Conservation (phyloP, 192 early-diverging fungal genomes). For the Linnemannia elongata region DNA sequence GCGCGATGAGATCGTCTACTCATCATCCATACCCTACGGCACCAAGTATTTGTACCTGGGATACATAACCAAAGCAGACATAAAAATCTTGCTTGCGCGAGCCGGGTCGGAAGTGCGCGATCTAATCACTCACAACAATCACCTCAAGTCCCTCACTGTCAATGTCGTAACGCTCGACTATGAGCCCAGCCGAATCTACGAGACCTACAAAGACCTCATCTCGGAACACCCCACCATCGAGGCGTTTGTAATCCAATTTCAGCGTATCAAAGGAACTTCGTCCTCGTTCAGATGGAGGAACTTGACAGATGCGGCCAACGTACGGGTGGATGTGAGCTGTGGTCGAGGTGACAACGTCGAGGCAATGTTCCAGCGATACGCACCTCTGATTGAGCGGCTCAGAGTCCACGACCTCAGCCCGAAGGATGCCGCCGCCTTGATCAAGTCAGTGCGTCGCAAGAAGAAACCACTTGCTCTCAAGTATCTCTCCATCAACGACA, state of each 20-base stretch:
- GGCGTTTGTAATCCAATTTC: neutral
- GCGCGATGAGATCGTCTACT: neutral
- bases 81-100: neutral
- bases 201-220: neutral
- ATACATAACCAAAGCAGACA: neutral
- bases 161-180: neutral
- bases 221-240: neutral
- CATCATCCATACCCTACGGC: neutral
- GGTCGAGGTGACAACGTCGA: neutral
- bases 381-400: neutral
- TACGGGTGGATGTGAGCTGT: neutral
- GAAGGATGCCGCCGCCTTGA: neutral
- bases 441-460: neutral
- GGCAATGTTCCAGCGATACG: neutral
- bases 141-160: neutral
- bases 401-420: neutral
- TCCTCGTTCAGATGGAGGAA: neutral
- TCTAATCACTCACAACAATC: neutral
- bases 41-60: neutral
- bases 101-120: neutral
- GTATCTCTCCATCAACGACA: neutral
- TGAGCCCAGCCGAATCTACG: neutral
- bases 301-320: neutral
- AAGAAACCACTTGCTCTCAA: neutral
- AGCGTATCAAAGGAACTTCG: neutral